These are phyloP conservation scores for Hypoxylon subgilvum DNA, from an alignment of 495 filamentous ascomycete species.

Conservation along the genomic window DNA sequence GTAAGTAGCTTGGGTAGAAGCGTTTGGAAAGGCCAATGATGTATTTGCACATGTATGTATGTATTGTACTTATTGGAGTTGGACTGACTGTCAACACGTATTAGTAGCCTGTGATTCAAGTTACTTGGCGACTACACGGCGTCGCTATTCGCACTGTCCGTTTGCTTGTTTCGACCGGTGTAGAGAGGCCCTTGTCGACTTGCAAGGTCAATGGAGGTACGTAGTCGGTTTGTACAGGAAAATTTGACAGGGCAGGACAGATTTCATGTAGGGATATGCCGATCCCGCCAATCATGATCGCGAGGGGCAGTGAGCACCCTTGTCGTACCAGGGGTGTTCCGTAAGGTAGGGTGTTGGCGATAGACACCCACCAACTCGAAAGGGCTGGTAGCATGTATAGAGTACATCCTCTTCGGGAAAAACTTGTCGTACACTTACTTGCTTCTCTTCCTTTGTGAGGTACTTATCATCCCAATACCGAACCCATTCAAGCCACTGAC, in stretches of 20 bases:
- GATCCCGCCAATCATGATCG: slow-evolving; percentile 27
- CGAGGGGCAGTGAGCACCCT: slow-evolving; percentile 19
- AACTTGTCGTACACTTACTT: slow-evolving; percentile 9
- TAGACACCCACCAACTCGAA: slow-evolving; percentile 25
- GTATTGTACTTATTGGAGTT: not conserved
- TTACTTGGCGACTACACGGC: not conserved
- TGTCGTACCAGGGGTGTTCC: slow-evolving; percentile 30
- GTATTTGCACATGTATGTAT: not conserved
- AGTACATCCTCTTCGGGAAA: slow-evolving; percentile 25
- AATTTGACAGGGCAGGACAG: slow-evolving; percentile 25
- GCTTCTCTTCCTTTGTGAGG: no score
- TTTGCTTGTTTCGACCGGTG: slow-evolving; percentile 35
- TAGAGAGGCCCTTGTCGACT: slow-evolving; percentile 5
- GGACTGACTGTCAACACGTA: not conserved
- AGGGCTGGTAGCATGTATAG: slow-evolving; percentile 28
- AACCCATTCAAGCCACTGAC: not conserved
- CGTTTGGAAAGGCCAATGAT: not conserved
- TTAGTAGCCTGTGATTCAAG: no score
- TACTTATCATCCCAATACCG: no score
- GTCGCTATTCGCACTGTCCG: slow-evolving; percentile 30
- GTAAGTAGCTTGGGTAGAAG: not conserved
- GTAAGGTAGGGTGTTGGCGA: slow-evolving; percentile 15
- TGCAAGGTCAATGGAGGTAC: slow-evolving; percentile 10
- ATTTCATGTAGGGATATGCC: slow-evolving; percentile 27
- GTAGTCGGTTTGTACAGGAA: slow-evolving; percentile 14